Evolutionary conservation across 2,329 filamentous ascomycete genomes (phyloP), one percentile per base, ranked within the genome.

Genomic region (Pseudogymnoascus sp.): DNA sequence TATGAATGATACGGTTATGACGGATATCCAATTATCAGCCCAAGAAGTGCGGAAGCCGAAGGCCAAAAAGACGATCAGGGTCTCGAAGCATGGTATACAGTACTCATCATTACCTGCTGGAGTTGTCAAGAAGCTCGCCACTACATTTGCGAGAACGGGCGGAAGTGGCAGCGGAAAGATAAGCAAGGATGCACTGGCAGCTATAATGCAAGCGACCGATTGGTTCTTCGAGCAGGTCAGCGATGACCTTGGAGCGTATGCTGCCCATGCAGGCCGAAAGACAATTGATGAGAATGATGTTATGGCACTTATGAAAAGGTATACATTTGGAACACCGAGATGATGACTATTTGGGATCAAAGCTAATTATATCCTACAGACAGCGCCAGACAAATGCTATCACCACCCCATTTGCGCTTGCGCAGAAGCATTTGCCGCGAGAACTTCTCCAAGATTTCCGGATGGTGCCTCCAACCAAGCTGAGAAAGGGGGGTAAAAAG

Each of bases 181-280:
- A 57, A 86, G 82, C 64, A 85, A 89, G 54, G 90, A 95, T 62
- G 87, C 90, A 1, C 78, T 96, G 39, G 82, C 84, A 31, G 88
- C 88, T 4, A 85, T 96, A 63, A 86, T 88, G 71, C 88, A 92
- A 73, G 90, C 92, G 0, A 90, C 90, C 2, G 90, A 96, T 67
- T 95, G 91, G 89, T 96, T 92, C 75, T 96, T 96, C 74, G 91
- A 96, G 76, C 92, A 96, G 75, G 79, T 90, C 2, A 86, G 90
- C 60, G 89, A 92, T 66, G 92, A 96, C 72, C 77, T 96, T 63
- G 84, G 85, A 11, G 88, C 87, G 2, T 96, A 93, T 74, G 89
- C 92, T 16, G 82, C 85, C 66, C 92, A 97, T 75, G 92, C 89
- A 4, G 88, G 89, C 34, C 85, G 92, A 34, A 95, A 90, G 75